These are phyloP conservation scores for Chlorella sorokiniana DNA, from an alignment of 139 green algal species.

Conservation along the genomic window DNA sequence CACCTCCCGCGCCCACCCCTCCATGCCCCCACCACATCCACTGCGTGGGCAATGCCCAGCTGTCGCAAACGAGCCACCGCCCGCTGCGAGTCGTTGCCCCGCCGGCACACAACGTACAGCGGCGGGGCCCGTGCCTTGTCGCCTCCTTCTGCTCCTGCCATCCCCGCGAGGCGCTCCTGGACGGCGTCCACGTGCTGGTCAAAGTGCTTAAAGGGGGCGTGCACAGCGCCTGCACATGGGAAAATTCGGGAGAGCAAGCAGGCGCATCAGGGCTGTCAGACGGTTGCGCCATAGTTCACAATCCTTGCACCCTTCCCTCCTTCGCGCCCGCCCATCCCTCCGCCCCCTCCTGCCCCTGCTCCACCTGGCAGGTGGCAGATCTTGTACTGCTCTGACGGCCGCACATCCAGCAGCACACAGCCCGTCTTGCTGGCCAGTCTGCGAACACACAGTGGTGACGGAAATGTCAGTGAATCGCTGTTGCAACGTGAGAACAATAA, in stretches of 20 bases:
- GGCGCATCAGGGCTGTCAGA: not conserved
- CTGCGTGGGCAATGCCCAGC: conserved; percentile 58
- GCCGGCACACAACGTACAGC: conserved; percentile 87
- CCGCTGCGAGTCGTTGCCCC: conserved; percentile 93
- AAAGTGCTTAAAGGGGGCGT: conserved; percentile 20
- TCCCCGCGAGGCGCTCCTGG: not conserved
- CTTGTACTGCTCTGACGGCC: conserved; percentile 73
- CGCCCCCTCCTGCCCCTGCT: not conserved
- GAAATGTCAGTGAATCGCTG: not conserved
- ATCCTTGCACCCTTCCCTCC: no score
- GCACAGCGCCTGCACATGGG: not conserved
- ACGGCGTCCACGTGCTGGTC: conserved; percentile 4
- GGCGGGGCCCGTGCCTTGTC: not conserved
- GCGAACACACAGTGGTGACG: not conserved
- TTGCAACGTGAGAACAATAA: not conserved
- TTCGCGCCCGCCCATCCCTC: no score
- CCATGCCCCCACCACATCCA: conserved; percentile 86
- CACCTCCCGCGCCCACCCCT: conserved; percentile 69
- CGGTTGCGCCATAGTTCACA: not conserved
- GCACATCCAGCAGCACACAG: conserved; percentile 79
- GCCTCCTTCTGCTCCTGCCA: not conserved
- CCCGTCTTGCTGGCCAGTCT: conserved; percentile 1
- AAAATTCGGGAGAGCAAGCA: not conserved
- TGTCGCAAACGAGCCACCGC: conserved; percentile 69
- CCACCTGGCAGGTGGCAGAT: conserved; percentile 58